Evolutionary conservation across 208 protist species (phyloP), one percentile per base, ranked within the genome.

Genomic region (Acanthamoeba divionensis): DNA sequence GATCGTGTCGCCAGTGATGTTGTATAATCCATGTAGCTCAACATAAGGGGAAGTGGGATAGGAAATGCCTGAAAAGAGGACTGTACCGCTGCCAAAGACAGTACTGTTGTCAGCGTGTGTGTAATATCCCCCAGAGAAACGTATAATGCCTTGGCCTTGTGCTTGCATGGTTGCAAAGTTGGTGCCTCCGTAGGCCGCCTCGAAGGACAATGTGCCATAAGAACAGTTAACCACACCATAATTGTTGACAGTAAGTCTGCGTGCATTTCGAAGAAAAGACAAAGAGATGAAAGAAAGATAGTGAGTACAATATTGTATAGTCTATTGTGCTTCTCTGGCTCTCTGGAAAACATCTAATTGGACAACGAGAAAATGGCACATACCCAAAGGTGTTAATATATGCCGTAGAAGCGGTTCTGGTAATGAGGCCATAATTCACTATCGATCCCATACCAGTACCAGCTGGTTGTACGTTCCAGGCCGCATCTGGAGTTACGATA

Each of bases 51-150:
- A 1, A 41, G 36, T 41, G 36, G 36, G 36, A 5, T 41, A 41
- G 36, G 36, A 41, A 5, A 41, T 41, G n/a, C 29, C 5, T 33
- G 50, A 41, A 41, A 85, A 66, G 54, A 29, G 2, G 2, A 65
- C 4, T 18, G 29, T 44, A 31, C 75, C 75, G 31, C 31, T 7
- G 52, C 75, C 75, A 21, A 66, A 41, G 52, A 85, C n/a, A 26
- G 52, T 85, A 57, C 75, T 57, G 9, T 50, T 41, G 12, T 36
- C 75, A 18, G 60, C 75, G 31, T 66, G 47, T 38, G 75, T 41
- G 75, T 85, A 85, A 44, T 85, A 85, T 50, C 75, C 75, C 7
- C 52, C 47, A 4, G 33, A n/a, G 52, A 85, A 85, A 57, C n/a
- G 13, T 24, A 85, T 26, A 24, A 57, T 85, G 75, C 75, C 75